Evolutionary conservation across 129 eudicot species (phyloP).

Genomic region (Tagetes erecta): DNA sequence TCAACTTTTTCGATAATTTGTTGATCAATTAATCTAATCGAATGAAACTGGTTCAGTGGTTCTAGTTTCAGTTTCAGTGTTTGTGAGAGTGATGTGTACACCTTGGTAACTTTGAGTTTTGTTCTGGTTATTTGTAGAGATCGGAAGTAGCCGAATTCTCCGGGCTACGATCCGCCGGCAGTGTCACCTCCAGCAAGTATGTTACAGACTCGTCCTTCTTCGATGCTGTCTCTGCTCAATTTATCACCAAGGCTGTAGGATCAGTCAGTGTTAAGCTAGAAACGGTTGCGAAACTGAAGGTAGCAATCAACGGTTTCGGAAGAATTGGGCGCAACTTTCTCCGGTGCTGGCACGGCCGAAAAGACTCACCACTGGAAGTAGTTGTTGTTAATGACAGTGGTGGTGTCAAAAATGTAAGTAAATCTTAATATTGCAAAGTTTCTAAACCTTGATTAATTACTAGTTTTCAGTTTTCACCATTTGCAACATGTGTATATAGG

Average conservation of each 20-base stretch:
- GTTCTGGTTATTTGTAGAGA: slow-evolving; percentile 48
- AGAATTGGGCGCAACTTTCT: slow-evolving; percentile 98
- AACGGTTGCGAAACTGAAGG: slow-evolving; percentile 88
- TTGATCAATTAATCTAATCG: neutral
- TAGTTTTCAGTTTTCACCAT: neutral
- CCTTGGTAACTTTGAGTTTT: neutral
- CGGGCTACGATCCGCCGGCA: slow-evolving; percentile 73
- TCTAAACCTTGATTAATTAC: neutral
- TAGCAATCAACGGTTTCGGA: slow-evolving; percentile 97
- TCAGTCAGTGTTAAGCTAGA: slow-evolving; percentile 58
- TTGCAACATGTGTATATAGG: slow-evolving; percentile 47
- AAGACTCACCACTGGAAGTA: slow-evolving; percentile 92
- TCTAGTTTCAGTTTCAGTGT: neutral
- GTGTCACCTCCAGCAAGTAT: slow-evolving; percentile 53
- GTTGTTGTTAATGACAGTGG: slow-evolving; percentile 94
- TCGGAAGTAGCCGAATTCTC: slow-evolving; percentile 73
- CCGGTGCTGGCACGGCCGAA: slow-evolving; percentile 98
- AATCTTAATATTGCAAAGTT: slow-evolving; percentile 11
- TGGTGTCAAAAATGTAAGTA: slow-evolving; percentile 92
- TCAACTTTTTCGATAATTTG: slow-evolving; percentile 21
- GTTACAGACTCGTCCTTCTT: slow-evolving; percentile 64
- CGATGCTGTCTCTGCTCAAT: slow-evolving; percentile 72
- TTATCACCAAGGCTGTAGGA: slow-evolving; percentile 59
- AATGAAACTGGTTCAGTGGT: neutral
- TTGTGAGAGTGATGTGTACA: neutral